These are phyloP conservation scores for Sarocladium strictum DNA, from an alignment of 2,329 filamentous ascomycete species.

Conservation along the genomic window DNA sequence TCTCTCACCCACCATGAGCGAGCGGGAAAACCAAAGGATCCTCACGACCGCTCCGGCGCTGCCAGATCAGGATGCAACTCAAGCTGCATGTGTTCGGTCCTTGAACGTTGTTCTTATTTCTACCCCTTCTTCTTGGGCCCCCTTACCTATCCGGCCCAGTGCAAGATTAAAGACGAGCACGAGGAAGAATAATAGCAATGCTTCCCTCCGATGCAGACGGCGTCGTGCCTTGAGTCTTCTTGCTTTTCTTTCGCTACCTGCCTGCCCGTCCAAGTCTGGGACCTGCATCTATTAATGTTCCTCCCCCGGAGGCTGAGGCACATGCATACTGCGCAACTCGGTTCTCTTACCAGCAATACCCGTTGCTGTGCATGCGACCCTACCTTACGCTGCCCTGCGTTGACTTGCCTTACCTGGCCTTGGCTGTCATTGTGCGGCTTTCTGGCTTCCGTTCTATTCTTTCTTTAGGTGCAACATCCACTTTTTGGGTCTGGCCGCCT, in stretches of 20 bases:
- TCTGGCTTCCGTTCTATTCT: not conserved
- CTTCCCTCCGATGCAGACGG: conserved; percentile 16
- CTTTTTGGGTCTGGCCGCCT: not conserved
- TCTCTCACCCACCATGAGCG: no score
- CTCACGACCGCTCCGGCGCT: not conserved
- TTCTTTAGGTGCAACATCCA: conserved; percentile 3
- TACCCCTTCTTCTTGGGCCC: not conserved
- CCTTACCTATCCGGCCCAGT: no score
- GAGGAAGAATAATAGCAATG: conserved; percentile 18
- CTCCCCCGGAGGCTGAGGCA: not conserved
- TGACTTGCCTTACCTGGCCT: not conserved
- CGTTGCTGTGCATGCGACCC: not conserved
- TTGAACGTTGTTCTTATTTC: not conserved
- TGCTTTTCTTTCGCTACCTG: not conserved
- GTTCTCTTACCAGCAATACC: not conserved
- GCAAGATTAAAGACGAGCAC: no score
- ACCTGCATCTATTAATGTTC: conserved; percentile 3
- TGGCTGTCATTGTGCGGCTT: not conserved
- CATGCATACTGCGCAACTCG: not conserved
- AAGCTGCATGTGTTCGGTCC: not conserved
- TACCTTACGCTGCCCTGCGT: not conserved
- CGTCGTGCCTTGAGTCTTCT: not conserved
- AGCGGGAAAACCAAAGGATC: no score
- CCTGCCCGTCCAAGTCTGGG: not conserved
- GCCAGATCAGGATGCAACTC: not conserved